Percentiles rank a stretch among this genome's conserved stretches.
Conservation (phyloP, 257 asterid species). For the Dorcoceras hygrometricum region DNA sequence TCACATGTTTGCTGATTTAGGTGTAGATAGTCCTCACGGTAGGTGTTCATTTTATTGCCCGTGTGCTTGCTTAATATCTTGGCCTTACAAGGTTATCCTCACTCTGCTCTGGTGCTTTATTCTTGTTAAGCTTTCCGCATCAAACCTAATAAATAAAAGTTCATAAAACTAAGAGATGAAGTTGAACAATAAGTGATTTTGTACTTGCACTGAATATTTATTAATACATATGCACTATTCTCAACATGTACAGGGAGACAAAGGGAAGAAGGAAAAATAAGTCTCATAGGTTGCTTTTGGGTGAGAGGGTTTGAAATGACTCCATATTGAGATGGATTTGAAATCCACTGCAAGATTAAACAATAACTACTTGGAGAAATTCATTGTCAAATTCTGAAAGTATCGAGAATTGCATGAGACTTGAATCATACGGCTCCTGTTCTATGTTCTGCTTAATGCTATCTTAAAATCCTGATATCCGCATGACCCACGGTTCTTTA, state of each 20-base stretch:
- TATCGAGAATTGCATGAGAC: no score
- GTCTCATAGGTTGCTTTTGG: background rate
- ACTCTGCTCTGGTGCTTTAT: background rate
- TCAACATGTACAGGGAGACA: background rate
- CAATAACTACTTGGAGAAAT: no score
- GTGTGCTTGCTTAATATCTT: background rate
- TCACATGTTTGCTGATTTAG: constrained; percentile 39
- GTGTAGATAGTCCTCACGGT: constrained; percentile 39
- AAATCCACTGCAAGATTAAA: no score
- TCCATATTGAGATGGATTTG: background rate
- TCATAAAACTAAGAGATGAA: no score
- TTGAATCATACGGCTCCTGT: no score
- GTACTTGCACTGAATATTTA: background rate
- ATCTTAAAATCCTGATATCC: no score
- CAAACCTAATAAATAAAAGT: no score
- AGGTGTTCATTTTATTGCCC: constrained; percentile 22
- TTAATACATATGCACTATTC: background rate
- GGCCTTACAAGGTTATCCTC: background rate
- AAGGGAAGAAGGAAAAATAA: background rate
- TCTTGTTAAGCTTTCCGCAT: background rate
- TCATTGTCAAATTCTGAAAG: no score
- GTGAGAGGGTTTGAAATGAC: no score
- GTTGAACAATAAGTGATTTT: no score
- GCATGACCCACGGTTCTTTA: no score
- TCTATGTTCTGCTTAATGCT: no score